These are phyloP conservation scores for Apocynum venetum DNA, from an alignment of 257 asterid species.

Conservation along the genomic window DNA sequence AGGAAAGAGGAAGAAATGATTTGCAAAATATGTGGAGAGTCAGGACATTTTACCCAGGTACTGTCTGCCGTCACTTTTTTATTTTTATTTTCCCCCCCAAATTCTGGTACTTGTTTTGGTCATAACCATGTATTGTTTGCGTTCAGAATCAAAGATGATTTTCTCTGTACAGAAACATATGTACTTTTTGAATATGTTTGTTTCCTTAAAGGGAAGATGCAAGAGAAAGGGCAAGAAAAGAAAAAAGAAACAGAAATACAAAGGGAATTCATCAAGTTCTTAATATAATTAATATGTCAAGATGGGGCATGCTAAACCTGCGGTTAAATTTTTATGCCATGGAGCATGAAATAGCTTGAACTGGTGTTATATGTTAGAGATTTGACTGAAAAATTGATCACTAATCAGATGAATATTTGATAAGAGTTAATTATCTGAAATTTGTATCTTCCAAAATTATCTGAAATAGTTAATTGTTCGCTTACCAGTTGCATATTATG, in stretches of 20 bases:
- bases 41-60: slow-evolving; percentile 98
- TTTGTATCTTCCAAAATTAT: background rate
- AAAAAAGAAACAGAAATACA: background rate
- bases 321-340: background rate
- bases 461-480: background rate
- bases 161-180: background rate
- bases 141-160: background rate
- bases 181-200: background rate
- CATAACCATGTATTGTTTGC: background rate
- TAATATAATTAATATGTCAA: background rate
- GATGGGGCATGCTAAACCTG: background rate
- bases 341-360: background rate
- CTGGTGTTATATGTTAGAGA: background rate
- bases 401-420: background rate
- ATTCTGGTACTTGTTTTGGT: background rate
- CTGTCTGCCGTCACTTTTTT: slow-evolving; percentile 5
- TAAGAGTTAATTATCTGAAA: background rate
- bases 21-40: slow-evolving; percentile 95
- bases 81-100: slow-evolving; percentile 4
- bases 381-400: background rate
- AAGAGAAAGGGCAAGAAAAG: background rate
- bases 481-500: background rate
- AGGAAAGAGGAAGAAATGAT: slow-evolving; percentile 97
- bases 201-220: background rate
- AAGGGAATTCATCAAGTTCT: no score